Percentiles rank a stretch among this genome's conserved stretches.
Conservation (phyloP, 345 rosid genomes). For the Trapa incisa region DNA sequence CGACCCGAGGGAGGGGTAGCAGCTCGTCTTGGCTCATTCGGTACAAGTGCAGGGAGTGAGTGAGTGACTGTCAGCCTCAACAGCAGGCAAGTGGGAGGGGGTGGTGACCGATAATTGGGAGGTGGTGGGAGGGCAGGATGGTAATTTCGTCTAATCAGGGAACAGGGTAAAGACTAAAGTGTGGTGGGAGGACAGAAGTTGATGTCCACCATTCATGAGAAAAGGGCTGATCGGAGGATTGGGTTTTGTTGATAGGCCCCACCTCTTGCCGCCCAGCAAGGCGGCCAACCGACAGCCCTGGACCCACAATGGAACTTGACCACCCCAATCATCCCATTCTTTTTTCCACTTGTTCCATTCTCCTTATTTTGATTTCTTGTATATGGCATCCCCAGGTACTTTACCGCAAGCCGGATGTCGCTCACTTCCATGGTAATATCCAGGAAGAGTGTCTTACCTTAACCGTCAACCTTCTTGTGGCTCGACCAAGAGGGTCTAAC, state of each 20-base stretch:
- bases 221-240: constrained; percentile 3
- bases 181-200: constrained; percentile 17
- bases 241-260: constrained; percentile 26
- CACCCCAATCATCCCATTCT: neutral
- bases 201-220: constrained; percentile 46
- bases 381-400: no score
- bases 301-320: neutral
- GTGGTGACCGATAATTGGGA: neutral
- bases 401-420: no score
- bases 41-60: neutral
- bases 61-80: constrained; percentile 1
- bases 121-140: constrained; percentile 6
- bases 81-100: constrained; percentile 5
- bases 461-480: no score
- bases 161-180: constrained; percentile 1
- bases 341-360: neutral
- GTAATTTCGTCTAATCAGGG: constrained; percentile 2
- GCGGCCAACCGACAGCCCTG: constrained; percentile 56
- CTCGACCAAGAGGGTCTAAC: neutral
- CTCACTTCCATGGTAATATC: no score
- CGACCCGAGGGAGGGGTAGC: constrained; percentile 17
- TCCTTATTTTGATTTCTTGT: neutral
- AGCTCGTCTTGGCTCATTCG: constrained; percentile 36
- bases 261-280: constrained; percentile 51
- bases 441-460: no score